phyloP scores from a whole-genome alignment of 2,329 filamentous ascomycete species.

The Neophaeococcomyces aloes region DNA sequence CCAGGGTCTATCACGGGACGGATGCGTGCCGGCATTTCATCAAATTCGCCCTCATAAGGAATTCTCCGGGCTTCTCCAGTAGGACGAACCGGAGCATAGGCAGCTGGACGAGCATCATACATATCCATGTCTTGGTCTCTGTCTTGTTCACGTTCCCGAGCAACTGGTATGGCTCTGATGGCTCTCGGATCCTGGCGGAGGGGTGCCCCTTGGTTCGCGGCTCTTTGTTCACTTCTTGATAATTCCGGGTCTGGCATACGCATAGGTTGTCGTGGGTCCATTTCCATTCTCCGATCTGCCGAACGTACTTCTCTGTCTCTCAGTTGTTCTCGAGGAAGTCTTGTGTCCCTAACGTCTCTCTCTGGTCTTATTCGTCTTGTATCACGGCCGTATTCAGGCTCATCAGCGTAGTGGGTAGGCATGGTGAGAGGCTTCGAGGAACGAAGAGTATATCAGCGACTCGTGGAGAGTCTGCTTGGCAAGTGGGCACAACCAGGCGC shows the following conservation, averaged over 20 bases:
- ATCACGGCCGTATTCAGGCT: constrained; percentile 16
- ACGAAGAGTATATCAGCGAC: not conserved
- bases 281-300: constrained; percentile 2
- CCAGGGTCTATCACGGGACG: constrained; percentile 17
- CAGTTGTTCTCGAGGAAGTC: constrained; percentile 9
- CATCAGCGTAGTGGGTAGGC: constrained; percentile 14
- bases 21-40: constrained; percentile 14
- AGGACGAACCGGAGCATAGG: constrained; percentile 2
- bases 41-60: constrained; percentile 17
- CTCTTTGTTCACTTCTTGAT: constrained; percentile 2
- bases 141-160: not conserved
- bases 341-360: constrained; percentile 8
- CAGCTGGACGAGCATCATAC: constrained; percentile 4
- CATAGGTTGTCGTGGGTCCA: not conserved
- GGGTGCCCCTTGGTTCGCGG: constrained; percentile 4
- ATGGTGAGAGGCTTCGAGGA: constrained; percentile 16
- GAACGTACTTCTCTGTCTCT: constrained; percentile 4
- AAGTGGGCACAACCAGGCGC: not conserved
- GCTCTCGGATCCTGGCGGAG: constrained; percentile 12
- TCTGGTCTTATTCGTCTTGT: constrained; percentile 15
- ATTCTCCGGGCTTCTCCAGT: constrained; percentile 8
- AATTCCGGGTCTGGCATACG: constrained; percentile 3
- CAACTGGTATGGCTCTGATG: constrained; percentile 5
- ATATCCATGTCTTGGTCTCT: constrained; percentile 8
- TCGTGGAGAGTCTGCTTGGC: not conserved